phyloP scores from a whole-genome alignment of 108 stramenopile genomes.

The Cyclostephanos invisitatus region DNA sequence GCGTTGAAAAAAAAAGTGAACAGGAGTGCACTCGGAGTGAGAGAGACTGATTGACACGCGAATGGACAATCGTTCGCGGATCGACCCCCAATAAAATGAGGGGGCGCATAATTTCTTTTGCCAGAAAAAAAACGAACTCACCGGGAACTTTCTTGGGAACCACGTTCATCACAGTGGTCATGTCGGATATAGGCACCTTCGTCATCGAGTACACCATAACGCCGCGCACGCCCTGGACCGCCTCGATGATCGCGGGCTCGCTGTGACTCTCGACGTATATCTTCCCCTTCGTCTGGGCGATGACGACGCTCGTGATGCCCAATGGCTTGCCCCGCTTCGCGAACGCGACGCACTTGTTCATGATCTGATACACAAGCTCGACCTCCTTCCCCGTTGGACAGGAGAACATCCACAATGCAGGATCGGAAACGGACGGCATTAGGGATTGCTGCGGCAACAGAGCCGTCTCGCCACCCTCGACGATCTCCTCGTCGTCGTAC shows the following conservation, averaged over 20 bases:
- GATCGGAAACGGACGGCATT: conserved; percentile 93
- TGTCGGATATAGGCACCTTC: conserved; percentile 90
- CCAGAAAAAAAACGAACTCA: conserved; percentile 38
- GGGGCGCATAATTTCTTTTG: background rate
- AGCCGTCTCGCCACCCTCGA: conserved; percentile 49
- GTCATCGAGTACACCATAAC: conserved; percentile 81
- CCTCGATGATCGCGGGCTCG: conserved; percentile 91
- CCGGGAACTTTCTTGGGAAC: conserved; percentile 85
- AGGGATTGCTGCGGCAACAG: conserved; percentile 91
- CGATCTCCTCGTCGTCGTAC: conserved; percentile 44
- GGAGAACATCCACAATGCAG: conserved; percentile 92
- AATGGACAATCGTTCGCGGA: too few species aligned
- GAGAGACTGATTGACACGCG: background rate
- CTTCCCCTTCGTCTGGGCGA: conserved; percentile 86
- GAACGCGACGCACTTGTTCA: conserved; percentile 93
- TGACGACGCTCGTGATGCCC: conserved; percentile 85
- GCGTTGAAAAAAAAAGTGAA: background rate
- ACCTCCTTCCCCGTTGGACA: conserved; percentile 89
- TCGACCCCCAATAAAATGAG: too few species aligned
- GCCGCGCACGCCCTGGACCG: conserved; percentile 88
- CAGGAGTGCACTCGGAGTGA: background rate
- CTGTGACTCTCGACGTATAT: conserved; percentile 93
- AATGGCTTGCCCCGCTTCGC: conserved; percentile 79
- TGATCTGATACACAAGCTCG: conserved; percentile 89
- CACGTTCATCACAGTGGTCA: conserved; percentile 96